Conservation (phyloP, 352 stramenopile genomes). For the Blastocystis sp. region DNA sequence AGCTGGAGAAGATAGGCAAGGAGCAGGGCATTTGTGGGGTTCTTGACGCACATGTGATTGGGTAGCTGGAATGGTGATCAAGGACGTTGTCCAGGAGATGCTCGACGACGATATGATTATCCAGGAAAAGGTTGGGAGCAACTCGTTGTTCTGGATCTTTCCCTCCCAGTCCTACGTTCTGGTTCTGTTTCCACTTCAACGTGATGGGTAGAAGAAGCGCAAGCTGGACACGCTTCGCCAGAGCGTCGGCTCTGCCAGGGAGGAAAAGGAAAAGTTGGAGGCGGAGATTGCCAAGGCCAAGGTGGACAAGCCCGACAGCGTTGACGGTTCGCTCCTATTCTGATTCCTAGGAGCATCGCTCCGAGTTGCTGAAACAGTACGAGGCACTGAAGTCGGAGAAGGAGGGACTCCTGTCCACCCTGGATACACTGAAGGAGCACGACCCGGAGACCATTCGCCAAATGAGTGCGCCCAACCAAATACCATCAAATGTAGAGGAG, state of each 20-base stretch:
- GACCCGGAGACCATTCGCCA: constrained; percentile 63
- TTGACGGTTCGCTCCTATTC: neutral
- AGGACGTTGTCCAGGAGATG: constrained; percentile 63
- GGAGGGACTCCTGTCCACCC: neutral
- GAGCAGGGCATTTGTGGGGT: constrained; percentile 64
- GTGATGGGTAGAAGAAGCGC: constrained; percentile 59
- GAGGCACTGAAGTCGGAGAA: constrained; percentile 14
- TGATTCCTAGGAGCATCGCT: constrained; percentile 47
- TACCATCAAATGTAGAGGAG: constrained; percentile 39
- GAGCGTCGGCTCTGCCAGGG: neutral
- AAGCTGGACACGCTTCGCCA: constrained; percentile 29
- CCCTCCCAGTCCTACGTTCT: constrained; percentile 39
- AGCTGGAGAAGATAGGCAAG: constrained; percentile 58
- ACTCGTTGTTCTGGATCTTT: constrained; percentile 66
- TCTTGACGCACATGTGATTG: neutral
- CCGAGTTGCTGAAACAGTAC: constrained; percentile 42
- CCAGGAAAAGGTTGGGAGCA: constrained; percentile 56
- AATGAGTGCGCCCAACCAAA: neutral
- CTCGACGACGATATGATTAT: constrained; percentile 68
- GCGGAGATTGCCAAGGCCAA: constrained; percentile 24
- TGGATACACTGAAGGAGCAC: constrained; percentile 50
- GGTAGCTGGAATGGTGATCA: constrained; percentile 58
- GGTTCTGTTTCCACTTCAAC: neutral
- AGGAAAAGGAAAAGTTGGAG: constrained; percentile 56
- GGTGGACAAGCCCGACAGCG: constrained; percentile 50